Base-by-base conservation (phyloP, 441 rosid genomes). In the Pelargonium fulgidum region DNA sequence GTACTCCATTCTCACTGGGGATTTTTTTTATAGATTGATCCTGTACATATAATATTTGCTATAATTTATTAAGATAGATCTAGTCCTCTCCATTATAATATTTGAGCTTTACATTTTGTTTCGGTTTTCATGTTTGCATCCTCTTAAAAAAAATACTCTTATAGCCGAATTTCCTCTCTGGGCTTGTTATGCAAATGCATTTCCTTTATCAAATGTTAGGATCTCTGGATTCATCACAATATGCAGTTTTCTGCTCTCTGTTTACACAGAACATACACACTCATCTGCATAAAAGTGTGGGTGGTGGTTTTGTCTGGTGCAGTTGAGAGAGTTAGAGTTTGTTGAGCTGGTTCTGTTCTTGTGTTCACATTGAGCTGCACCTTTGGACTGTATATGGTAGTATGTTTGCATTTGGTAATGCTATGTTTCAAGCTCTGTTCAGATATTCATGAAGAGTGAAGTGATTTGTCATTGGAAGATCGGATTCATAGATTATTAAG, bases 1-100 rank as follows among this genome's bases (percentile, higher is more conserved):
- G 4, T 33, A 6, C 26, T 10, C 26, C 52, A 73, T 42, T 62
- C 62, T 42, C 48, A 29, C 36, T 5, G 68, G 72, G 62, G 66
- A 64, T 4, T 41, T 11, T 58, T 56, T 56, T 58, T 68, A 58
- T 24, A 56, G 44, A 72, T 58, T 29, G 70, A 66, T 58, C 66
- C 14, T 65, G 67, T 79, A 50, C 63, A 54, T 70, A 68, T 45
- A 14, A 8, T n/a, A 50, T 42, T 54, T 47, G 2, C 20, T 7
- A 50, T 72, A 73, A 52, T 62, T 62, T 29, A 2, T 58, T 50
- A 50, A 50, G 63, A 58, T 20, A 56, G 8, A 58, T 58, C 29
- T 14, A 58, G 63, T 58, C 29, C 63, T 58, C 16, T 7, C 3
- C 29, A 22, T 58, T 26, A 24, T 58, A 58, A 56, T 17, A 6